Percentiles rank a stretch among this genome's conserved stretches.
Evolutionary conservation across 1,284 basidiomycete species (phyloP).

Genomic region (Ceratobasidium theobromae): DNA sequence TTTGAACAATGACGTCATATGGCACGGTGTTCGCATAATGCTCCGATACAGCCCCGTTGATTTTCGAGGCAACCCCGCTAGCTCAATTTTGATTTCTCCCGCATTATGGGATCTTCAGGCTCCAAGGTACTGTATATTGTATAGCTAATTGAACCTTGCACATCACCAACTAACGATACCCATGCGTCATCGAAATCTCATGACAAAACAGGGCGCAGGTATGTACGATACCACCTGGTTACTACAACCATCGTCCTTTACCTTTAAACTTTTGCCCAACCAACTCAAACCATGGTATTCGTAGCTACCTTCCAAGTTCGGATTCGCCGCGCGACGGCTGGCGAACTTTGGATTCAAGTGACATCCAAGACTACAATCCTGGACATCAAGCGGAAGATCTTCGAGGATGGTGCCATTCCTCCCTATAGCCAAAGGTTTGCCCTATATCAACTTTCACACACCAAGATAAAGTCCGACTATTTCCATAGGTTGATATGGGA

Average conservation of each 20-base stretch:
- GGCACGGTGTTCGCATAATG: no score
- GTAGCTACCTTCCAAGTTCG: conserved; percentile 28
- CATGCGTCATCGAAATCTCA: background rate
- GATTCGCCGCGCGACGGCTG: conserved; percentile 8
- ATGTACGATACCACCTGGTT: background rate
- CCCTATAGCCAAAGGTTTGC: conserved; percentile 15
- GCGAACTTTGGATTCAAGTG: conserved; percentile 7
- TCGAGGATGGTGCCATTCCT: conserved; percentile 28
- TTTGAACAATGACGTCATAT: no score
- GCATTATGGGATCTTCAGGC: conserved; percentile 21
- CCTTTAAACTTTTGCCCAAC: background rate
- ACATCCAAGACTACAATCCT: conserved; percentile 20
- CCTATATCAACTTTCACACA: background rate
- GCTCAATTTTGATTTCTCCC: no score
- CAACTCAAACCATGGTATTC: background rate
- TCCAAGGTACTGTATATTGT: background rate
- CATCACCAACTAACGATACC: background rate
- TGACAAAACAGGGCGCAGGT: conserved; percentile 8
- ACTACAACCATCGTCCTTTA: background rate
- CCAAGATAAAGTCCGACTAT: background rate
- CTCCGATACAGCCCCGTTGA: no score
- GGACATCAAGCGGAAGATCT: conserved; percentile 25
- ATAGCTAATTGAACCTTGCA: background rate
- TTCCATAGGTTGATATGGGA: conserved; percentile 5
- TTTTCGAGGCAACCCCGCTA: no score